Base-by-base conservation (phyloP, 306 rosid species). In the Vigna hirtella region DNA sequence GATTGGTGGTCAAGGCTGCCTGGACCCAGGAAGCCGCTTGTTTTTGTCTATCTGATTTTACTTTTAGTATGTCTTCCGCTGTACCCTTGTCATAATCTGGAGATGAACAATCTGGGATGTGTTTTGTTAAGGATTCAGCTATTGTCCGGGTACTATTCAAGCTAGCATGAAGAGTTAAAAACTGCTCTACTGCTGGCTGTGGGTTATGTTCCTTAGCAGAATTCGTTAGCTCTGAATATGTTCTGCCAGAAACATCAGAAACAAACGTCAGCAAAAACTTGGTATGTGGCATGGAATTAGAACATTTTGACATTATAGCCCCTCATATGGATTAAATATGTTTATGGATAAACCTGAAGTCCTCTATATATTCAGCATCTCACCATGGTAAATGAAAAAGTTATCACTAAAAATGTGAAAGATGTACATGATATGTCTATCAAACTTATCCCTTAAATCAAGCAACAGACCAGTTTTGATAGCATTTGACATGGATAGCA, bases 131-230 rank as follows among this genome's bases (percentile, higher is more conserved):
- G 58, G 97, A 89, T 84, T 89, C 91, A 30, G 94, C 90, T 65
- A 90, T 85, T 11, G 67, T 70, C 12, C 82, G 84, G 51, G 91
- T 90, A 72, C 80, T 87, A 85, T 77, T 93, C 77, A 96, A 83
- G 82, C 74, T 91, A 9, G 94, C 84, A 80, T 89, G 91, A 76
- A 96, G 97, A 40, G 84, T 77, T 86, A 96, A 74, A 87, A 89
- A 96, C 86, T 90, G 94, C 86, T 93, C 98, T 4, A 96, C 94
- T 57, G 93, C 91, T 28, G 94, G 97, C 89, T 91, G 97, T 14
- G 99, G 99, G 84, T 88, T 86, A 18, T 93, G 91, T 73, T 96
- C 99, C 82, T 91, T 93, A 7, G 99, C 97, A 59, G 96, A 87
- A 64, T 43, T 80, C 63, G 82, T 87, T 81, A 93, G 81, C 85